These are phyloP conservation scores for Aspergillus sp. DNA, from an alignment of 2,329 filamentous ascomycete species.

Conservation along the genomic window DNA sequence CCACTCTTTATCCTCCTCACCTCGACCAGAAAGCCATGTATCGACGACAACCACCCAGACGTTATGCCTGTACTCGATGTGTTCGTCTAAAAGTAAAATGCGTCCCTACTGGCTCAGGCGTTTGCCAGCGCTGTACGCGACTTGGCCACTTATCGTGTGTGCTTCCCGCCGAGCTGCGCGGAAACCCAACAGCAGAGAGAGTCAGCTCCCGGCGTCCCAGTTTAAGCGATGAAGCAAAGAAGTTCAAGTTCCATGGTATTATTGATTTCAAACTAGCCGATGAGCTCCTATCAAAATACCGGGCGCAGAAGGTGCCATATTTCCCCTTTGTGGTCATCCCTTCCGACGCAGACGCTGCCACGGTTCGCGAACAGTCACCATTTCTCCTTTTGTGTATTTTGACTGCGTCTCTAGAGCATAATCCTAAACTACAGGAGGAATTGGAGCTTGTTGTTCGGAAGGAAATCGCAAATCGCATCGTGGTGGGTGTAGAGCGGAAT, in stretches of 20 bases:
- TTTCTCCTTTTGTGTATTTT: slow-evolving; percentile 11
- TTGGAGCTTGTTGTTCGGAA: slow-evolving; percentile 4
- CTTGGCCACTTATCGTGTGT: slow-evolving; percentile 7
- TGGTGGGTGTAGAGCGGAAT: slow-evolving; percentile 9
- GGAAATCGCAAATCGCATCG: background rate
- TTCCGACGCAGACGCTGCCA: background rate
- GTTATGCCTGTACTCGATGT: slow-evolving; percentile 13
- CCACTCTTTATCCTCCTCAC: background rate
- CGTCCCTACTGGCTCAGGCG: background rate
- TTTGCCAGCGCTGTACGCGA: slow-evolving; percentile 14
- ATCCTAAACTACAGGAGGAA: background rate
- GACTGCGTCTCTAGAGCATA: slow-evolving; percentile 3
- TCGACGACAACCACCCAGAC: slow-evolving; percentile 4
- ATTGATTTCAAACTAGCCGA: background rate
- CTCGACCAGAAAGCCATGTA: background rate
- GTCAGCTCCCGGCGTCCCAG: background rate
- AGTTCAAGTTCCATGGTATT: background rate
- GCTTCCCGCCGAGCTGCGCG: slow-evolving; percentile 1
- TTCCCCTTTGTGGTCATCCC: slow-evolving; percentile 13
- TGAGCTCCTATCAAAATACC: slow-evolving; percentile 8
- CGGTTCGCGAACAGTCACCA: slow-evolving; percentile 1
- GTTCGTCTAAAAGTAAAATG: slow-evolving; percentile 14
- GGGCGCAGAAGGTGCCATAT: slow-evolving; percentile 11
- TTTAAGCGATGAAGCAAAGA: background rate
- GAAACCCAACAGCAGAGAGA: background rate